Evolutionary conservation across 2,329 filamentous ascomycete genomes (phyloP).

Genomic region (Westerdykella sp.): DNA sequence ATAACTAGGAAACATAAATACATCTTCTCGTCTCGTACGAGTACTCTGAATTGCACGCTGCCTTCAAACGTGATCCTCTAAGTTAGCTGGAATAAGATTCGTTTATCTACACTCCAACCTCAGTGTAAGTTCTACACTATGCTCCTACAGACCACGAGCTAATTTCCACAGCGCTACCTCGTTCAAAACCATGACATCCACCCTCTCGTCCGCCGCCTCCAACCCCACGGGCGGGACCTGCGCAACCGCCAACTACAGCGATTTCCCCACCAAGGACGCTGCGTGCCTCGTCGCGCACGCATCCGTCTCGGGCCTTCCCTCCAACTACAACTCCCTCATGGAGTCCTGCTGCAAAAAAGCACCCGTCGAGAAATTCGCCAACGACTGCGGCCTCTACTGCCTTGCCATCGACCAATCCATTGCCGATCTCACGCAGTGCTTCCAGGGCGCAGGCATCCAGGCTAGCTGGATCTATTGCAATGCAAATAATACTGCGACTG

Average conservation of each 20-base stretch:
- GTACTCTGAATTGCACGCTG: no score
- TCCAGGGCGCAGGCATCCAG: constrained; percentile 20
- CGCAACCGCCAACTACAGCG: constrained; percentile 17
- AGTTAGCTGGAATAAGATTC: no score
- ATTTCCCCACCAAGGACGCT: constrained; percentile 23
- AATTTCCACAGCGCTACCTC: no score
- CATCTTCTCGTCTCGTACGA: no score
- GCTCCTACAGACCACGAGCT: no score
- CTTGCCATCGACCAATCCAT: constrained; percentile 22
- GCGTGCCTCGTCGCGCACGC: constrained; percentile 25
- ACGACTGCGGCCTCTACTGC: constrained; percentile 27
- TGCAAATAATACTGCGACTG: constrained; percentile 19
- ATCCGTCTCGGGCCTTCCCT: constrained; percentile 11
- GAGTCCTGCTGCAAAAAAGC: constrained; percentile 28
- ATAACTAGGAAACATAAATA: no score
- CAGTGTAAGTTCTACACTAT: no score
- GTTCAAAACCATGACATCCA: no score
- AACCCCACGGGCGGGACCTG: constrained; percentile 14
- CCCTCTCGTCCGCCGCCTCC: no score
- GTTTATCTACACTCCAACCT: no score
- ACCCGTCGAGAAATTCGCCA: constrained; percentile 24
- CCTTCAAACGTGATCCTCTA: no score
- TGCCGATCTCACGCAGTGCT: constrained; percentile 23
- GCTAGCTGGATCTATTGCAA: constrained; percentile 22
- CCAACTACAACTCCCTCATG: constrained; percentile 20